A percentile compares a stretch with the other conserved stretches of the same genome.
Conservation (phyloP, 805 yeast genomes). For the Blastobotrys muscicola region DNA sequence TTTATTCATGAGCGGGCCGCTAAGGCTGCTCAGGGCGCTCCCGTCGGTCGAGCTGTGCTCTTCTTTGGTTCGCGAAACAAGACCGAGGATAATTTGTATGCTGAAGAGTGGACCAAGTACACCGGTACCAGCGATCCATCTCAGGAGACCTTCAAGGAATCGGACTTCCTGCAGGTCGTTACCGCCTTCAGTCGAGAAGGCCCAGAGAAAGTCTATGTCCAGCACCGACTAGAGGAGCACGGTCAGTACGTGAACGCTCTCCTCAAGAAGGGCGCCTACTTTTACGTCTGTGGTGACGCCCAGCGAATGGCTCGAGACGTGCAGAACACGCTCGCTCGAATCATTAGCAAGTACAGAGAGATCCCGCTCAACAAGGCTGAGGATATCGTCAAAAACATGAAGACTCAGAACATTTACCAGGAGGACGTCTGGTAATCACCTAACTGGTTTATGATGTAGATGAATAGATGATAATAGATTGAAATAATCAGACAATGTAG, state of each 20-base stretch:
- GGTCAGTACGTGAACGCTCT: constrained; percentile 43
- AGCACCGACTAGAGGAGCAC: constrained; percentile 52
- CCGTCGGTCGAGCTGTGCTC: constrained; percentile 62
- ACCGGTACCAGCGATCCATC: constrained; percentile 6
- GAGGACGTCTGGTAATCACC: constrained; percentile 89
- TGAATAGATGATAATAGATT: neutral
- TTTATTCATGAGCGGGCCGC: constrained; percentile 80
- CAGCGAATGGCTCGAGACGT: constrained; percentile 93
- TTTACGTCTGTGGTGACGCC: constrained; percentile 97
- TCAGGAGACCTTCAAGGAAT: constrained; percentile 9
- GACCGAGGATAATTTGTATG: constrained; percentile 74
- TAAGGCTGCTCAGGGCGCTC: constrained; percentile 39
- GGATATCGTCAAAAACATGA: constrained; percentile 67
- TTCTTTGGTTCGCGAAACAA: constrained; percentile 83
- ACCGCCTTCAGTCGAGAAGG: constrained; percentile 83
- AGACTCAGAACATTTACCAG: constrained; percentile 81
- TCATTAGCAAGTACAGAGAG: constrained; percentile 55
- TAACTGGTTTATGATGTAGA: neutral
- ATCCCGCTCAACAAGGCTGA: constrained; percentile 59
- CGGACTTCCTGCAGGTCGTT: constrained; percentile 38
- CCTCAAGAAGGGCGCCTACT: constrained; percentile 61
- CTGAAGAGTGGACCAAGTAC: constrained; percentile 82
- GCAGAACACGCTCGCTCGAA: constrained; percentile 53
- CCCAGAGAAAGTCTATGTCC: constrained; percentile 67
- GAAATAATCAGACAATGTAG: neutral